A percentile compares a stretch with the other conserved stretches of the same genome.
Conservation (phyloP, 768 basidiomycete genomes). For the Coprinopsis strossmayeri region DNA sequence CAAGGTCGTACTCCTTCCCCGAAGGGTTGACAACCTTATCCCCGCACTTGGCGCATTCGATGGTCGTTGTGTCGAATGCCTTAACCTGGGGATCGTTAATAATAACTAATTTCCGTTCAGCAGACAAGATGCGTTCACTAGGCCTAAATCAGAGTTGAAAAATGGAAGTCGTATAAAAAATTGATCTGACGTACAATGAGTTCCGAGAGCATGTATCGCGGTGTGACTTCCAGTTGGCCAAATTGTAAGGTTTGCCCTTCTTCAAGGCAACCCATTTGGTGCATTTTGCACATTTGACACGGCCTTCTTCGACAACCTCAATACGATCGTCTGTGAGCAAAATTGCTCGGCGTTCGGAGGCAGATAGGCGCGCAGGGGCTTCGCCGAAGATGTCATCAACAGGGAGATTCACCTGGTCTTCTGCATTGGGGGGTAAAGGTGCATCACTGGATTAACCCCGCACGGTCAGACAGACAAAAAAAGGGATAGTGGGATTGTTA, state of each 20-base stretch:
- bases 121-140: conserved; percentile 51
- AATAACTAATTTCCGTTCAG: conserved; percentile 54
- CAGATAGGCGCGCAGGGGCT: conserved; percentile 22
- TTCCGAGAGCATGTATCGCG: conserved; percentile 36
- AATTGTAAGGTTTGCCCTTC: conserved; percentile 31
- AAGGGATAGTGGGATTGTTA: neutral
- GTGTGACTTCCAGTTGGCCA: conserved; percentile 52
- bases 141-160: conserved; percentile 36
- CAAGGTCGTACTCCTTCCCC: conserved; percentile 52
- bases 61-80: conserved; percentile 33
- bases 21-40: conserved; percentile 36
- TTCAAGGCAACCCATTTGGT: conserved; percentile 57
- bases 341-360: conserved; percentile 26
- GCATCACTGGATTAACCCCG: conserved; percentile 19
- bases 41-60: conserved; percentile 50
- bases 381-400: conserved; percentile 17
- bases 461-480: neutral
- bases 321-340: conserved; percentile 49
- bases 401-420: conserved; percentile 7
- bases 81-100: conserved; percentile 61
- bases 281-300: conserved; percentile 55
- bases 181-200: conserved; percentile 34
- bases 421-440: conserved; percentile 15
- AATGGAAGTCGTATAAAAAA: no score
- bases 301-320: conserved; percentile 42